Conservation (phyloP, 805 yeast genomes). For the Saturnispora diversa region DNA sequence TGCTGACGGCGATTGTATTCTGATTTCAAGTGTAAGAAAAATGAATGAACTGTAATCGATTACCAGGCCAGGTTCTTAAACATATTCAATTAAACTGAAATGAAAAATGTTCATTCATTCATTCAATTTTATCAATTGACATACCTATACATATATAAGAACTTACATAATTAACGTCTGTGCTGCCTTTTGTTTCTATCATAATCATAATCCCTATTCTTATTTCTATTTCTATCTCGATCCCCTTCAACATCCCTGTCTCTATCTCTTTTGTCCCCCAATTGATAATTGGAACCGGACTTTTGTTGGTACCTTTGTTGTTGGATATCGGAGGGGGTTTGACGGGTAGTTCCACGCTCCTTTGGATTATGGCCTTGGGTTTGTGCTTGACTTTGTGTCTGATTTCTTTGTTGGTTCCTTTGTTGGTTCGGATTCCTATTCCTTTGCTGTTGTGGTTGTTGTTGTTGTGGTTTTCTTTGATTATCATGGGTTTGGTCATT, state of each 20-base stretch:
- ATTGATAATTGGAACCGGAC: no score
- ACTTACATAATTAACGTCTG: background rate
- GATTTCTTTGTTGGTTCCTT: background rate
- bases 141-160: no score
- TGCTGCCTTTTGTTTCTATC: slow-evolving; percentile 6
- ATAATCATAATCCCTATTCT: slow-evolving; percentile 5
- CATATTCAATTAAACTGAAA: no score
- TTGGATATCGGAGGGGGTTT: no score
- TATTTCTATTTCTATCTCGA: background rate
- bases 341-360: no score
- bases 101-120: no score
- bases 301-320: no score
- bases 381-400: background rate
- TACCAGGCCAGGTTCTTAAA: no score
- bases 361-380: no score
- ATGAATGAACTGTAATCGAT: slow-evolving; percentile 29
- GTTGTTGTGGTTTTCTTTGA: slow-evolving; percentile 24
- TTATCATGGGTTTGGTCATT: background rate
- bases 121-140: no score
- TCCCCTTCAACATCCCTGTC: background rate
- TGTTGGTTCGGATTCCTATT: background rate
- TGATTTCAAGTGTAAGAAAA: slow-evolving; percentile 45
- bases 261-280: slow-evolving; percentile 1
- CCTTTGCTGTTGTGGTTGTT: slow-evolving; percentile 1
- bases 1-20: slow-evolving; percentile 56